Evolutionary conservation across 441 rosid species (phyloP), one percentile per base, ranked within the genome.

Genomic region (Erysimum cheiri): DNA sequence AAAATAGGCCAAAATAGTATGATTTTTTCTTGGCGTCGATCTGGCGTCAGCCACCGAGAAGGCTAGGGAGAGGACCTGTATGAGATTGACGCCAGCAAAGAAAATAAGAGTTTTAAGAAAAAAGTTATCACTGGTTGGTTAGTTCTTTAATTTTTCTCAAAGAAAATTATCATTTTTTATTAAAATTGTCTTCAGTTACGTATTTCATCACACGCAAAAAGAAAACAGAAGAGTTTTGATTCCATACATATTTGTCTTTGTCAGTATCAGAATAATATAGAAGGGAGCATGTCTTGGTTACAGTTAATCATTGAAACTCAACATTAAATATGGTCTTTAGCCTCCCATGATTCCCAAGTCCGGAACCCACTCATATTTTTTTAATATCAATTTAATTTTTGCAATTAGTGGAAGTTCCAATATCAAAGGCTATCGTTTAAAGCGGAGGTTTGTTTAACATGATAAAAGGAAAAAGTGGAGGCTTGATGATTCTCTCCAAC

Each of bases 351-450:
- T 52, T 60, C 40, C 68, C 6, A 36, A 60, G 29, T 43, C 36
- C 26, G n/a, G 19, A 67, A 40, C 33, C 73, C 69, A 67, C 64
- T 67, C 52, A 74, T 60, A 35, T 53, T 68, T 60, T 61, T 58
- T 54, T 61, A 37, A 49, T 41, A 35, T 50, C 0, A 19, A 14
- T 59, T 33, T 67, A 26, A 53, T 52, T 3, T 52, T 17, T 68
- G 33, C 53, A 19, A 53, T 36, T 46, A 75, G 78, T 69, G 74
- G 66, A 56, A 64, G 33, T 55, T 55, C 78, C 78, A 75, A 75
- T 63, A 19, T 49, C 74, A 75, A 75, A 32, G 70, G 78, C 74
- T 60, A 69, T 56, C 44, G 70, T 69, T 63, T 74, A 74, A 74
- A 74, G 78, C 7, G 24, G 5, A 73, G 49, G 62, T 67, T 73